Base-by-base conservation (phyloP, 1,284 basidiomycete species). In the Malassezia pachydermatis region DNA sequence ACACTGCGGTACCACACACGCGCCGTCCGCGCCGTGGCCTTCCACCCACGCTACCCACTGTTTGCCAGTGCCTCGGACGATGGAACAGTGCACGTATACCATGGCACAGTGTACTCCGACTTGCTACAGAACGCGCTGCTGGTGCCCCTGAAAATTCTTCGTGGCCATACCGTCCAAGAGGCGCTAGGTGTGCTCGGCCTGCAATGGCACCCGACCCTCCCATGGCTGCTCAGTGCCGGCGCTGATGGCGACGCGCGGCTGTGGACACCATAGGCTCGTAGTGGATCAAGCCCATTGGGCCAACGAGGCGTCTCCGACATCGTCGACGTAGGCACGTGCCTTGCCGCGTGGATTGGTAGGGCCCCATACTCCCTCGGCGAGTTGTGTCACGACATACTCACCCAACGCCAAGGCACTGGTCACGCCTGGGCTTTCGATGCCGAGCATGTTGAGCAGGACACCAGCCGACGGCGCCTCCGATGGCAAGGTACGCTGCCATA, bases 11-110 rank as follows among this genome's bases (percentile, higher is more conserved):
- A 96, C 74, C 94, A 98, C 75, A 76, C 83, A 6, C 82, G 85
- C 52, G 94, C 94, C 19, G 84, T 99, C 57, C 84, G 94, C 52
- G 83, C 84, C 5, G 78, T 98, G 38, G 80, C 83, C 45, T 98
- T 92, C 78, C 89, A 94, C 69, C 51, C 48, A 5, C 41, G 44
- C 7, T 88, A 88, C 74, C 94, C 94, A 24, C 80, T 98, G 19
- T 96, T 99, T 70, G 88, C 89, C 2, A 89, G 87, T 9, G 86
- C 87, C 37, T 88, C 88, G 17, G 94, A 99, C 74, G 94, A 98
- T 73, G 94, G 92, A 23, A 84, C 86, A 32, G 85, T 96, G 59
- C 94, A 98, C 72, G 76, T 99, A 53, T 98, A 98, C 81, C 94
- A 99, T 74, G 80, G 84, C 20, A 83, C 89, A 51, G 86, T 98